Evolutionary conservation across 495 filamentous ascomycete genomes (phyloP).

Genomic region (Hypoxylon perforatum): DNA sequence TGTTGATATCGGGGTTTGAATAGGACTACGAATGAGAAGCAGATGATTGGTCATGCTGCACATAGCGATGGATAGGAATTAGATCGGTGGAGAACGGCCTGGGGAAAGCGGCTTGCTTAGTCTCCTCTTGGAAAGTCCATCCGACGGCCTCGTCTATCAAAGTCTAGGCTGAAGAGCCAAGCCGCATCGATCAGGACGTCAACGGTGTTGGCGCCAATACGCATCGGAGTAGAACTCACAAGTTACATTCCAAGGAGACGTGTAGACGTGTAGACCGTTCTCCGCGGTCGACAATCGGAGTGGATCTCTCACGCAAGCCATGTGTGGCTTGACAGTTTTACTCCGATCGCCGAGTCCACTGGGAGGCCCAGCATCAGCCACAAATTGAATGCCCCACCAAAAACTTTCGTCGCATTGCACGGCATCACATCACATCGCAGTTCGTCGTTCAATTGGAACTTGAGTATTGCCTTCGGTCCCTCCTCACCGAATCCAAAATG

Average conservation of each 20-base stretch:
- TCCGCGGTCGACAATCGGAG: no score
- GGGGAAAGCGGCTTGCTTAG: conserved; percentile 4
- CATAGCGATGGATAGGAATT: conserved; percentile 1
- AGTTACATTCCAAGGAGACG: no score
- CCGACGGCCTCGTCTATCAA: conserved; percentile 13
- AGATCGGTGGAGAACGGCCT: conserved; percentile 28
- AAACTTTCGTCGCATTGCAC: conserved; percentile 31
- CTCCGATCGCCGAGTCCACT: background rate
- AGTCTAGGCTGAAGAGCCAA: background rate
- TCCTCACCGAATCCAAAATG: conserved; percentile 15
- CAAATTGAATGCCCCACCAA: conserved; percentile 29
- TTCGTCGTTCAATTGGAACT: background rate
- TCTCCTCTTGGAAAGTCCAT: conserved; percentile 37
- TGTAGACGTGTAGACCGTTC: no score
- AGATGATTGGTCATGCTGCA: conserved; percentile 20
- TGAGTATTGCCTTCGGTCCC: conserved; percentile 5
- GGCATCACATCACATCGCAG: conserved; percentile 6
- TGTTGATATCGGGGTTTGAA: conserved; percentile 8
- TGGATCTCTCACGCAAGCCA: background rate
- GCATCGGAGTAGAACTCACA: no score
- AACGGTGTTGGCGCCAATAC: no score
- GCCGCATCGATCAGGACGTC: no score
- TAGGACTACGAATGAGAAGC: conserved; percentile 25
- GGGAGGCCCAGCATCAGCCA: conserved; percentile 23
- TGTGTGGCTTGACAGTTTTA: conserved; percentile 24